Evolutionary conservation across 2,329 filamentous ascomycete genomes (phyloP).

Genomic region (Seiridium unicorne): DNA sequence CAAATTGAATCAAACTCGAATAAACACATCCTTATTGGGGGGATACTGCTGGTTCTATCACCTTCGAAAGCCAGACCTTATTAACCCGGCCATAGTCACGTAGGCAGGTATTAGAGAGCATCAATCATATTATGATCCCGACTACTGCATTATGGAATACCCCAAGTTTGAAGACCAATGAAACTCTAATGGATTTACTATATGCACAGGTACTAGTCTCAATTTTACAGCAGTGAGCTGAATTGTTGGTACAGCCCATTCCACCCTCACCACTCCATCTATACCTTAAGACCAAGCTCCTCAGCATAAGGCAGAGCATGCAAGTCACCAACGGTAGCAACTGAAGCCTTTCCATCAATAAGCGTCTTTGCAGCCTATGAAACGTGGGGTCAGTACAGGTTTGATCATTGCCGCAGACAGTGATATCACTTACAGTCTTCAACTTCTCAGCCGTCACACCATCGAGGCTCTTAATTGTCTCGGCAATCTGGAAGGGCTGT

Average conservation of each 20-base stretch:
- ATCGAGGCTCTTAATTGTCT: conserved; percentile 76
- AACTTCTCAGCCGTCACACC: conserved; percentile 80
- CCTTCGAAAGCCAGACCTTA: no score
- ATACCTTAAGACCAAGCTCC: conserved; percentile 93
- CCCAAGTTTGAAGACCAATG: conserved; percentile 2
- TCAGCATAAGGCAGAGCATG: conserved; percentile 88
- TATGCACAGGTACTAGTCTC: conserved; percentile 42
- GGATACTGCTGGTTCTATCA: not conserved
- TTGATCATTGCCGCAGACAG: conserved; percentile 8
- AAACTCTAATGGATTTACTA: conserved; percentile 41
- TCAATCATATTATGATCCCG: not conserved
- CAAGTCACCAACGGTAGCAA: conserved; percentile 88
- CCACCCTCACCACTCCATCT: conserved; percentile 44
- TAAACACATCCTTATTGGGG: not conserved
- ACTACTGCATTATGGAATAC: not conserved
- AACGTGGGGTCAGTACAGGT: conserved; percentile 24
- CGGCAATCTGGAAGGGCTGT: conserved; percentile 80
- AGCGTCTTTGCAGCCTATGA: conserved; percentile 81
- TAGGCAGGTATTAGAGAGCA: no score
- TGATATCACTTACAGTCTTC: conserved; percentile 67
- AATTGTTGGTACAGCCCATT: conserved; percentile 40
- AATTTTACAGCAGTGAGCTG: conserved; percentile 34
- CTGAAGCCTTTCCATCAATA: conserved; percentile 83
- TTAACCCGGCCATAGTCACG: no score
- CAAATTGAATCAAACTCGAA: not conserved